Conservation (phyloP, 1,139 yeast genomes). For the Pichia sp. region DNA sequence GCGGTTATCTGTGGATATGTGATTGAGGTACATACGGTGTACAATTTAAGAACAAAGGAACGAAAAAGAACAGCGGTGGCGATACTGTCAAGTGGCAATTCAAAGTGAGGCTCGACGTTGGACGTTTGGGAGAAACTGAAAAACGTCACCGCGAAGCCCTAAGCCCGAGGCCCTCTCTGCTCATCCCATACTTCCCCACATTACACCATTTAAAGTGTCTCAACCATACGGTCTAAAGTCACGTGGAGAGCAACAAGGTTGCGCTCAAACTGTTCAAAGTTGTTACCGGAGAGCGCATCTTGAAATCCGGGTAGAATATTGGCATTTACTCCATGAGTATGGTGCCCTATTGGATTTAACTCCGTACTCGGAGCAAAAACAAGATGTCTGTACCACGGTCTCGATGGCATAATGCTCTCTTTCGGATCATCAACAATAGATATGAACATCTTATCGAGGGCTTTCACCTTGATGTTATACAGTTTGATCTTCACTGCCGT, state of each 20-base stretch:
- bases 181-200: background rate
- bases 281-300: conserved; percentile 28
- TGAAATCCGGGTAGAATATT: conserved; percentile 34
- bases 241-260: conserved; percentile 12
- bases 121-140: too few species aligned
- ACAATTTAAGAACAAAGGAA: background rate
- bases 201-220: background rate
- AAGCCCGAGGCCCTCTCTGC: too few species aligned
- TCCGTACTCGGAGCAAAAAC: conserved; percentile 34
- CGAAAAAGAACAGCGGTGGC: background rate
- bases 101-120: too few species aligned
- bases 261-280: conserved; percentile 23
- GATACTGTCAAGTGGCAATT: too few species aligned
- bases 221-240: conserved; percentile 1
- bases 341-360: too few species aligned
- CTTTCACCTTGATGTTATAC: conserved; percentile 46
- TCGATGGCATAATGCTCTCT: conserved; percentile 23
- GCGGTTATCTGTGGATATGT: background rate
- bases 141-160: background rate
- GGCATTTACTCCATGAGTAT: too few species aligned
- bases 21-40: too few species aligned
- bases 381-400: conserved; percentile 38
- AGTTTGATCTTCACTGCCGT: conserved; percentile 52
- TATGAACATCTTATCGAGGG: conserved; percentile 39
- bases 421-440: conserved; percentile 1